Conservation (phyloP, 768 basidiomycete genomes). For the Hebeloma cylindrosporum region DNA sequence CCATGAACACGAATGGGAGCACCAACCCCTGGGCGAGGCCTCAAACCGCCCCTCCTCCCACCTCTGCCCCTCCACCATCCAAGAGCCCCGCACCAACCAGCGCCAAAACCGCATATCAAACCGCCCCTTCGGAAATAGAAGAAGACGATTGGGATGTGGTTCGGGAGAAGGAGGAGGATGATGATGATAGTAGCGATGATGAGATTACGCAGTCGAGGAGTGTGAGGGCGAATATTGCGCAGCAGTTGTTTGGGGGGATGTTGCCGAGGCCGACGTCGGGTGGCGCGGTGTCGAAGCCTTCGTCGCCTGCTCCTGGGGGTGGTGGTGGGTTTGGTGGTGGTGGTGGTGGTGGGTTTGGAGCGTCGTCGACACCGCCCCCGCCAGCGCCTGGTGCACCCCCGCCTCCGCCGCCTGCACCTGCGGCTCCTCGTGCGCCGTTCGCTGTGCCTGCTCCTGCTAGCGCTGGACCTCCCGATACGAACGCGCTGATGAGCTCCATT, state of each 20-base stretch:
- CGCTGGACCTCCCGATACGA: constrained; percentile 47
- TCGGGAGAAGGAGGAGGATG: constrained; percentile 66
- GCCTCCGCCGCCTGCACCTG: constrained; percentile 37
- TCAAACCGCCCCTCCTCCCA: constrained; percentile 35
- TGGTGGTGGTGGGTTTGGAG: constrained; percentile 31
- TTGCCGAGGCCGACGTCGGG: constrained; percentile 63
- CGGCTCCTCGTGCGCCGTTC: constrained; percentile 32
- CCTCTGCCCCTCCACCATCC: constrained; percentile 38
- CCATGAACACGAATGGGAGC: constrained; percentile 35
- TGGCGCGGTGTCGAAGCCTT: constrained; percentile 37
- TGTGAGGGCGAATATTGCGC: constrained; percentile 70
- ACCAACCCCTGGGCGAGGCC: constrained; percentile 71
- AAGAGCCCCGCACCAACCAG: constrained; percentile 57
- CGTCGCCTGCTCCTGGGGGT: constrained; percentile 34
- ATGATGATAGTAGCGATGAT: constrained; percentile 78
- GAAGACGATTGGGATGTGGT: constrained; percentile 90
- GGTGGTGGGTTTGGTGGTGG: constrained; percentile 31
- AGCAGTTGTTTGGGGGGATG: constrained; percentile 73
- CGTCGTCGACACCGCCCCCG: constrained; percentile 30
- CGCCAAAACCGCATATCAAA: constrained; percentile 58
- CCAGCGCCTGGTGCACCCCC: constrained; percentile 25
- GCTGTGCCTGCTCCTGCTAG: constrained; percentile 32
- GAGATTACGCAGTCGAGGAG: constrained; percentile 67
- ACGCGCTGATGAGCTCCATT: constrained; percentile 77
- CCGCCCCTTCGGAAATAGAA: constrained; percentile 46